Evolutionary conservation across 2,329 filamentous ascomycete species (phyloP).

Genomic region (Pleoardoris graminearum): DNA sequence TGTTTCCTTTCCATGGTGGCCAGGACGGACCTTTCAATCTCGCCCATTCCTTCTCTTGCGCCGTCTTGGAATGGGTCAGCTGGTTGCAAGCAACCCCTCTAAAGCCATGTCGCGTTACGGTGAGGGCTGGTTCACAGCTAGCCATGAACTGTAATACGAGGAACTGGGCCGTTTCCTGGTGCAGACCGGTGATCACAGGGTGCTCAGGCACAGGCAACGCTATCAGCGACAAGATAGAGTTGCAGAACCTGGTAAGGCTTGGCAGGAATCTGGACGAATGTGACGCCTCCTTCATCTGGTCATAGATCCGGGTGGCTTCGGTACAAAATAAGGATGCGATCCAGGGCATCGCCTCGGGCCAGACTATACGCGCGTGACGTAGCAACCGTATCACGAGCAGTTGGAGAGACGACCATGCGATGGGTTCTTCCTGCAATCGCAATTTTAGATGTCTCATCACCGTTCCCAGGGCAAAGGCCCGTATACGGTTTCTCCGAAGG

Average conservation of each 20-base stretch:
- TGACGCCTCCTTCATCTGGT: neutral
- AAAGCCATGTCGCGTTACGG: constrained; percentile 62
- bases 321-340: constrained; percentile 32
- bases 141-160: constrained; percentile 62
- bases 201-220: constrained; percentile 52
- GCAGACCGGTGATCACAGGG: constrained; percentile 53
- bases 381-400: constrained; percentile 30
- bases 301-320: constrained; percentile 26
- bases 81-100: constrained; percentile 60
- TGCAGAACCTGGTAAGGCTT: constrained; percentile 50
- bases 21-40: constrained; percentile 62
- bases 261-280: constrained; percentile 13
- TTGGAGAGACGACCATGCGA: constrained; percentile 30
- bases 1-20: constrained; percentile 68
- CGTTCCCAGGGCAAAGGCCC: constrained; percentile 21
- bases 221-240: constrained; percentile 53
- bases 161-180: constrained; percentile 63
- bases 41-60: constrained; percentile 60
- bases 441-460: constrained; percentile 30
- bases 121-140: constrained; percentile 55
- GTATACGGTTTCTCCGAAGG: constrained; percentile 35
- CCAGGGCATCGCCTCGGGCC: constrained; percentile 39
- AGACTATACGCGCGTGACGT: constrained; percentile 35
- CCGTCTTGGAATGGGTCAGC: constrained; percentile 60
- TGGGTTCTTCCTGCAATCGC: constrained; percentile 17